These are phyloP conservation scores for Ramaria sp. DNA, from an alignment of 768 basidiomycete genomes.

Conservation along the genomic window DNA sequence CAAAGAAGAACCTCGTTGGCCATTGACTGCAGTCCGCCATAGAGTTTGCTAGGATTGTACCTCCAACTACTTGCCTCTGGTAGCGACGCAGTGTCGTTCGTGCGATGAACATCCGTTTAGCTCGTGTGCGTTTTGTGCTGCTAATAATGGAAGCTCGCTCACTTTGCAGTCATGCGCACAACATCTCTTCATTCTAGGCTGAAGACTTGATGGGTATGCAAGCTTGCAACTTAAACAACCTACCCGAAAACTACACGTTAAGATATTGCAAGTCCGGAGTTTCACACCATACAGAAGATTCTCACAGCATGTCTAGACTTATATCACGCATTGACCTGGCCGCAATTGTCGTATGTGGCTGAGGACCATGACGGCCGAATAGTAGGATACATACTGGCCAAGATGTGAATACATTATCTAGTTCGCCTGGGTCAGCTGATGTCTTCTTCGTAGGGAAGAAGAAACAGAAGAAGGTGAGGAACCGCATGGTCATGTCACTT, in stretches of 20 bases:
- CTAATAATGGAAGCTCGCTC: too few species aligned
- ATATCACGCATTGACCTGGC: slow-evolving; percentile 88
- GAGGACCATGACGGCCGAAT: slow-evolving; percentile 83
- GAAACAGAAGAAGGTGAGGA: slow-evolving; percentile 26
- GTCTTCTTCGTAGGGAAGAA: slow-evolving; percentile 13
- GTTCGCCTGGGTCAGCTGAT: too few species aligned
- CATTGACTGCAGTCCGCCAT: too few species aligned
- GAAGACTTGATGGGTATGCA: slow-evolving; percentile 91
- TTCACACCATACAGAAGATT: slow-evolving; percentile 49
- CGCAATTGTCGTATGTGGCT: slow-evolving; percentile 86
- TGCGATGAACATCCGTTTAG: slow-evolving; percentile 7
- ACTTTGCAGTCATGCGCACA: not conserved
- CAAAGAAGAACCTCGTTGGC: too few species aligned
- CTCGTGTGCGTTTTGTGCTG: not conserved
- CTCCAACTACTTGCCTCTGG: not conserved
- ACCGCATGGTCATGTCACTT: slow-evolving; percentile 40
- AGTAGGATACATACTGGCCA: slow-evolving; percentile 92
- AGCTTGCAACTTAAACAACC: slow-evolving; percentile 83
- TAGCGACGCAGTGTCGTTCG: too few species aligned
- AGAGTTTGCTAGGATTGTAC: too few species aligned
- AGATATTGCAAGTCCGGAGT: slow-evolving; percentile 69
- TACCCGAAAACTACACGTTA: slow-evolving; percentile 87
- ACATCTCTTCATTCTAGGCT: slow-evolving; percentile 33
- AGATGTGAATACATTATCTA: slow-evolving; percentile 50
- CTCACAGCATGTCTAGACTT: slow-evolving; percentile 43